A percentile compares a stretch with the other conserved stretches of the same genome.
Evolutionary conservation across 1,284 basidiomycete species (phyloP).

Genomic region (Naganishia albida): DNA sequence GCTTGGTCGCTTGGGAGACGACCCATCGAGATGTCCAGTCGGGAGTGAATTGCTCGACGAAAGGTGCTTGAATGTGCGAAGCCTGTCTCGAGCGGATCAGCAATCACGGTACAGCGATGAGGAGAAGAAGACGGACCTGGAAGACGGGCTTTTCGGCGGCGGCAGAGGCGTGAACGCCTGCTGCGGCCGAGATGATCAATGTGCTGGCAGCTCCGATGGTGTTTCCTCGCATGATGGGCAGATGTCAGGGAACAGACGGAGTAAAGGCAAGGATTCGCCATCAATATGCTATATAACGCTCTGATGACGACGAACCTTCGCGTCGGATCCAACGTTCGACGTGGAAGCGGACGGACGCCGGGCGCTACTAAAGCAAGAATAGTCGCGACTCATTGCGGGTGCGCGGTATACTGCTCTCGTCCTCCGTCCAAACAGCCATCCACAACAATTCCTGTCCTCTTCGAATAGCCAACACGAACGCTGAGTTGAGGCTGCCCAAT

Average conservation of each 20-base stretch:
- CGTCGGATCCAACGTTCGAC: conserved; percentile 5
- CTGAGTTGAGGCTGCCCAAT: no score
- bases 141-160: conserved; percentile 45
- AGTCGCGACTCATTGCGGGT: no score
- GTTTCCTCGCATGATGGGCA: conserved; percentile 47
- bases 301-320: conserved; percentile 12
- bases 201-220: conserved; percentile 49
- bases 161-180: conserved; percentile 34
- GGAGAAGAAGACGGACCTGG: conserved; percentile 39
- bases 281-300: conserved; percentile 1
- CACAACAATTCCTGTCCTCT: no score
- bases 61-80: conserved; percentile 81
- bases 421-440: no score
- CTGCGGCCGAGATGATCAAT: conserved; percentile 47
- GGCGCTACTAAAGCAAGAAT: no score
- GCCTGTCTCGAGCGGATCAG: conserved; percentile 58
- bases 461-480: no score
- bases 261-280: background rate
- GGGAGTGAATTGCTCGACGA: conserved; percentile 91
- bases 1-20: conserved; percentile 94
- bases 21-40: conserved; percentile 87
- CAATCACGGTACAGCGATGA: background rate
- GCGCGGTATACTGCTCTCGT: no score
- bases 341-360: background rate
- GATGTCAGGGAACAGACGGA: background rate